A percentile compares a stretch with the other conserved stretches of the same genome.
Evolutionary conservation across 2,329 filamentous ascomycete species (phyloP).

Genomic region (Cladosporium phlei): DNA sequence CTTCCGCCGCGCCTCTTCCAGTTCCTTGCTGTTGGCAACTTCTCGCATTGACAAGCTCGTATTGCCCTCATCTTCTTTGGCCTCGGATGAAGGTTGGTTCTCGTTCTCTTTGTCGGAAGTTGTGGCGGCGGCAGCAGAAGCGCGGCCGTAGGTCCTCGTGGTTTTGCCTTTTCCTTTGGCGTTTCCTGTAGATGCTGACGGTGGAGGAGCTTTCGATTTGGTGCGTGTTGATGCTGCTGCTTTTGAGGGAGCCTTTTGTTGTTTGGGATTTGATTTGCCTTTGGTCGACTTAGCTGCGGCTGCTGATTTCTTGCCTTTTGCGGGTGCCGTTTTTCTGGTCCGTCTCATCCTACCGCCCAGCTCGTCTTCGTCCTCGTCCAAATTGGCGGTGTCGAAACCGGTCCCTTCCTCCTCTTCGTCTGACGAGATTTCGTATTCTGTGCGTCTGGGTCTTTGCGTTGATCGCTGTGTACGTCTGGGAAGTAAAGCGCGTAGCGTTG

Average conservation of each 20-base stretch:
- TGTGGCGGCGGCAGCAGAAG: constrained; percentile 1
- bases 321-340: constrained; percentile 18
- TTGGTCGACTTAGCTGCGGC: constrained; percentile 16
- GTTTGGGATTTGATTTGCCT: constrained; percentile 4
- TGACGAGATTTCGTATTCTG: constrained; percentile 39
- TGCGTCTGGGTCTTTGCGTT: constrained; percentile 21
- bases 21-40: constrained; percentile 31
- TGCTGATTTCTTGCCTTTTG: constrained; percentile 15
- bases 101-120: constrained; percentile 11
- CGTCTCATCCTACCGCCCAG: constrained; percentile 24
- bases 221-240: constrained; percentile 12
- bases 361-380: constrained; percentile 39
- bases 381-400: constrained; percentile 11
- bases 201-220: constrained; percentile 13
- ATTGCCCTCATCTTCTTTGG: constrained; percentile 15
- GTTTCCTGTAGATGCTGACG: constrained; percentile 3
- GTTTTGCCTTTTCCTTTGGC: background rate
- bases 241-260: no score
- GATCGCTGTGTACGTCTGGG: constrained; percentile 36
- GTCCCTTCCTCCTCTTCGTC: constrained; percentile 29
- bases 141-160: constrained; percentile 29
- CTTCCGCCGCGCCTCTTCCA: constrained; percentile 43
- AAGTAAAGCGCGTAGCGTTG: constrained; percentile 41
- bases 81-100: constrained; percentile 6
- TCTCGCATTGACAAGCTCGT: constrained; percentile 27